A percentile compares a stretch with the other conserved stretches of the same genome.
Evolutionary conservation across 768 basidiomycete species (phyloP).

Genomic region (Mycena rosella): DNA sequence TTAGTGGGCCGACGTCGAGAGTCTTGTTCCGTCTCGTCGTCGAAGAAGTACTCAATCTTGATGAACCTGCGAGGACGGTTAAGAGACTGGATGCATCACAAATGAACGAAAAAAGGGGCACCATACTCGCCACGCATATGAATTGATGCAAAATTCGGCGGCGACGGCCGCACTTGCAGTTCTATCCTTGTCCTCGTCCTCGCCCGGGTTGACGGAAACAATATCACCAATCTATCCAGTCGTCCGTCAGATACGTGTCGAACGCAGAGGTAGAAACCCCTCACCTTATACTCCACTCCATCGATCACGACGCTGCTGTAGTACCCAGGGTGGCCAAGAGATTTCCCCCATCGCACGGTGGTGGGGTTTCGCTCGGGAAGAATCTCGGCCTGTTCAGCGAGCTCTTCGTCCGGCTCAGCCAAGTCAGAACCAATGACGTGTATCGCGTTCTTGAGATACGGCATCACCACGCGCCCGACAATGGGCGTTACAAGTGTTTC

Average conservation of each 20-base stretch:
- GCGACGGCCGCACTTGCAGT: neutral
- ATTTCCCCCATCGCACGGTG: neutral
- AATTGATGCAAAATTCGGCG: constrained; percentile 9
- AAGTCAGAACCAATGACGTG: neutral
- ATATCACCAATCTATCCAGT: constrained; percentile 17
- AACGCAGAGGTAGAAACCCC: neutral
- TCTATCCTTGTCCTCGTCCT: constrained; percentile 14
- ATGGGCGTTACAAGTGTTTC: constrained; percentile 20
- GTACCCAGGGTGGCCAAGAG: neutral
- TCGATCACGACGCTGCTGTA: constrained; percentile 14
- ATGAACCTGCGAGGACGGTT: constrained; percentile 20
- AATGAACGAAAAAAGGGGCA: neutral
- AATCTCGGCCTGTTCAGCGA: neutral
- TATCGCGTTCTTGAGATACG: neutral
- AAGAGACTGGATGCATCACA: neutral
- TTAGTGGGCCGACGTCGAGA: neutral
- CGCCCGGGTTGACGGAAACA: constrained; percentile 18
- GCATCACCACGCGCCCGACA: constrained; percentile 13
- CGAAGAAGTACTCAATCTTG: constrained; percentile 24
- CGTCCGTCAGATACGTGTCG: neutral
- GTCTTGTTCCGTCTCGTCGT: constrained; percentile 2
- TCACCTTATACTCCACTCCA: constrained; percentile 16
- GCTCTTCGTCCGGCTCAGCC: neutral
- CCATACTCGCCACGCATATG: constrained; percentile 27
- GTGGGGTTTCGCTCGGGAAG: constrained; percentile 1